These are phyloP conservation scores for Nitzschia sp. DNA, from an alignment of 108 stramenopile genomes.

Conservation along the genomic window DNA sequence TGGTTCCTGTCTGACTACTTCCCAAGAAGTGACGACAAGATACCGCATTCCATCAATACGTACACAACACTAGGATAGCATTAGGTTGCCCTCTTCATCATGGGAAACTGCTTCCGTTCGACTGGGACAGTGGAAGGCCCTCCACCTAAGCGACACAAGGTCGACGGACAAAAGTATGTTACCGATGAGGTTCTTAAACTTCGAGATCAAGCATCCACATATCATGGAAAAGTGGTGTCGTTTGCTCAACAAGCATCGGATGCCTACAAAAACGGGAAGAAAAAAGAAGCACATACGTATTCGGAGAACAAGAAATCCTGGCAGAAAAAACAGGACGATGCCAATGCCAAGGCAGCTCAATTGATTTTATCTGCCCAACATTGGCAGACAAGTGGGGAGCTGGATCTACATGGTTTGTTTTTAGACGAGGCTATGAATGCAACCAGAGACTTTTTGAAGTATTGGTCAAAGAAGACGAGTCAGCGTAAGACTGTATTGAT, in stretches of 20 bases:
- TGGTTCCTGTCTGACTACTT: no score
- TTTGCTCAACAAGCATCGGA: constrained; percentile 9
- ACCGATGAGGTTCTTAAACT: constrained; percentile 6
- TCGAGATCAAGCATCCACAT: constrained; percentile 1
- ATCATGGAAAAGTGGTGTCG: constrained; percentile 12
- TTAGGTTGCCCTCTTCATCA: neutral
- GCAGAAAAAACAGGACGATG: constrained; percentile 15
- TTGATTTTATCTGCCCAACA: constrained; percentile 15
- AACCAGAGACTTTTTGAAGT: constrained; percentile 5
- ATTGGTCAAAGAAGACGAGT: constrained; percentile 13
- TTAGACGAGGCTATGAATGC: constrained; percentile 19
- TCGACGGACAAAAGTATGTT: constrained; percentile 13
- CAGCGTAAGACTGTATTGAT: constrained; percentile 3
- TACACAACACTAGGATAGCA: no score
- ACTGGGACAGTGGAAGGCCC: constrained; percentile 1
- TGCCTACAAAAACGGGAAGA: constrained; percentile 18
- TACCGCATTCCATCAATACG: no score
- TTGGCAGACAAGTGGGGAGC: constrained; percentile 13
- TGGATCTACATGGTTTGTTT: constrained; percentile 19
- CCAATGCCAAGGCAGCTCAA: constrained; percentile 12
- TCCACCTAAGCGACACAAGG: constrained; percentile 3
- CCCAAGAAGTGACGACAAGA: no score
- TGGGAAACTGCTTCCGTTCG: constrained; percentile 21
- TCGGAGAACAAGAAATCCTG: constrained; percentile 18
- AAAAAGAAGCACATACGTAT: constrained; percentile 12